Base-by-base conservation (phyloP, 805 yeast genomes). In the Lipomyces chichibuensis region DNA sequence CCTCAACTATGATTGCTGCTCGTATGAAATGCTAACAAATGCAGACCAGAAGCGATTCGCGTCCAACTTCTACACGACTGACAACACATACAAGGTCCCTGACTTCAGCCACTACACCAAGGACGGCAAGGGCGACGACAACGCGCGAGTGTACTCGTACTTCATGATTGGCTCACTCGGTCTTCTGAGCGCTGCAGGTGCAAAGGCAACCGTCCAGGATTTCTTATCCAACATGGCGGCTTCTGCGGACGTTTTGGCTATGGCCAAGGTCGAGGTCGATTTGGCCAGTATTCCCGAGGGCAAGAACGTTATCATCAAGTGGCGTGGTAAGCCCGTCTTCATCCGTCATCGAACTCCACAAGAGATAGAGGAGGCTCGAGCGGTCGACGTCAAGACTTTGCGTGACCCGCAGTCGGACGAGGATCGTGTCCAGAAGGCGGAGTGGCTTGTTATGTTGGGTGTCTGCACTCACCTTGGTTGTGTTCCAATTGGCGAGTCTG, bases 321-420 rank as follows among this genome's bases (percentile, higher is more conserved):
- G 99, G 99, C 97, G 96, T 83, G 99, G 99, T 83, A 95, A 95
- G 85, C 99, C 99, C 73, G 97, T 95, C 73, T 95, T 95, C 84
- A 92, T 95, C 81, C 94, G 99, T 87, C 99, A 95, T 87, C 90
- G 99, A 87, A 93, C 99, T 57, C 82, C 86, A 57, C 87, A 84
- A 69, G 99, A 95, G 85, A 93, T 95, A 74, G 91, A 86, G 61
- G 99, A 95, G 84, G 99, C 99, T 73, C 91, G 92, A 81, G 76
- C 79, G 20, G 91, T 92, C 72, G 94, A 94, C 75, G 80, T 95
- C 70, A 75, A 87, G 37, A 57, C 85, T 54, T 87, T 95, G 80
- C 91, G 98, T 83, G 99, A 95, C 80, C 99, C 99, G 74, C 91
- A 95, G 85, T 13, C 84, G 60, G 99, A 95, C 80, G 80, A 90